Conservation (phyloP, 768 basidiomycete genomes). For the Favolaschia claudopus region DNA sequence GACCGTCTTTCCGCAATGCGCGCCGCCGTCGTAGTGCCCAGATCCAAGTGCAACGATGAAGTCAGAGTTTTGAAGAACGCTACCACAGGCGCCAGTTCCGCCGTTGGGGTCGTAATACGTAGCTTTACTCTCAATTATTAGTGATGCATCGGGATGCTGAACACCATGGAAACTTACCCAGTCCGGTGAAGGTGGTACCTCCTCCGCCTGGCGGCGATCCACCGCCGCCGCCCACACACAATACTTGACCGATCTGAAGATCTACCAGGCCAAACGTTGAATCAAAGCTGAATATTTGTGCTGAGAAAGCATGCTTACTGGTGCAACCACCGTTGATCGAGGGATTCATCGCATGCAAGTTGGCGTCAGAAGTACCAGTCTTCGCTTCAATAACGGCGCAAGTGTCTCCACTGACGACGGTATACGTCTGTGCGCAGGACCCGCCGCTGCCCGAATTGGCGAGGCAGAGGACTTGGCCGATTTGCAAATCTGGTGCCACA, state of each 20-base stretch:
- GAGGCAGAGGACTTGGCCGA: constrained; percentile 12
- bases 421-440: neutral
- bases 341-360: neutral
- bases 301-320: neutral
- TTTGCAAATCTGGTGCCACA: constrained; percentile 1
- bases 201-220: neutral
- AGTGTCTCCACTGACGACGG: constrained; percentile 1
- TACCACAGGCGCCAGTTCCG: constrained; percentile 11
- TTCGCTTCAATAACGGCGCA: neutral
- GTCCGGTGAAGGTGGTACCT: constrained; percentile 2
- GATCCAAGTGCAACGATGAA: constrained; percentile 12
- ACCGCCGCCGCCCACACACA: neutral
- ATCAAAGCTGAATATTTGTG: neutral
- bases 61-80: constrained; percentile 5
- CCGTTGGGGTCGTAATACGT: constrained; percentile 19
- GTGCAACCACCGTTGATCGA: constrained; percentile 4
- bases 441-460: neutral
- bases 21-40: constrained; percentile 11
- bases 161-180: neutral
- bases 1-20: constrained; percentile 15
- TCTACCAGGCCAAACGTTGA: constrained; percentile 1
- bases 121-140: neutral
- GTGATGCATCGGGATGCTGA: neutral
- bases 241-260: constrained; percentile 14
- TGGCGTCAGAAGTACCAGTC: neutral